A percentile compares a stretch with the other conserved stretches of the same genome.
Evolutionary conservation across 2,329 filamentous ascomycete species (phyloP).

Genomic region (Cordyceps cateniannulata): DNA sequence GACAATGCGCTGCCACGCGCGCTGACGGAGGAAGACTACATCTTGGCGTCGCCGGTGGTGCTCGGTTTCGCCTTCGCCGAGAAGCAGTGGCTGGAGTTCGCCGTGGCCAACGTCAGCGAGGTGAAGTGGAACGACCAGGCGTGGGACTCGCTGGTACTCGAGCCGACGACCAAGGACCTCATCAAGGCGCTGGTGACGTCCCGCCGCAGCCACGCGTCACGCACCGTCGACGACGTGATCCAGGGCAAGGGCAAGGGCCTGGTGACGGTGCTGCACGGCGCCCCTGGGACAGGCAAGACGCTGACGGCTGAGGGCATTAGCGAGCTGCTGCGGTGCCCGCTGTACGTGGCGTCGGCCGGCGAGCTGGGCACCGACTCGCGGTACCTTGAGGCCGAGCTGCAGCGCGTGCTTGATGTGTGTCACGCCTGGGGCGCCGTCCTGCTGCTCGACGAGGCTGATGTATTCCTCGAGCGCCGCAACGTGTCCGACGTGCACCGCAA

Average conservation of each 20-base stretch:
- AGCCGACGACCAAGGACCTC: constrained; percentile 53
- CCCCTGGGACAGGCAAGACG: constrained; percentile 83
- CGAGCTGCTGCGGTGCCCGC: constrained; percentile 71
- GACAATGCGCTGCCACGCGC: constrained; percentile 31
- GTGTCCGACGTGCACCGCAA: constrained; percentile 82
- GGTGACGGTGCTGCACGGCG: constrained; percentile 74
- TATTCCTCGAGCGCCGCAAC: constrained; percentile 76
- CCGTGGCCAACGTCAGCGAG: constrained; percentile 69
- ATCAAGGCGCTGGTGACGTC: constrained; percentile 74
- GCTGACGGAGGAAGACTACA: constrained; percentile 76
- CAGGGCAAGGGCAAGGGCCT: constrained; percentile 82
- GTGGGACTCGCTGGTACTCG: constrained; percentile 74
- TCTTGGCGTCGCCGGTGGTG: constrained; percentile 78
- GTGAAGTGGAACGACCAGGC: constrained; percentile 81
- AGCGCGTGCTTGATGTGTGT: constrained; percentile 79
- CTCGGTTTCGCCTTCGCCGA: constrained; percentile 83
- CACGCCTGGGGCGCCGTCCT: constrained; percentile 82
- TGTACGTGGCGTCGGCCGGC: constrained; percentile 78
- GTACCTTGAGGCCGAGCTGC: constrained; percentile 67
- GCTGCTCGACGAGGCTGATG: constrained; percentile 78
- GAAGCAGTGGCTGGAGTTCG: constrained; percentile 87
- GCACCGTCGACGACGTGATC: constrained; percentile 77
- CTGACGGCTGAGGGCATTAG: constrained; percentile 82
- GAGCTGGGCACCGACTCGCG: constrained; percentile 75
- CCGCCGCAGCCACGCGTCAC: constrained; percentile 73